These are phyloP conservation scores for Parachaetomium inaequale DNA, from an alignment of 495 filamentous ascomycete genomes.

Conservation along the genomic window DNA sequence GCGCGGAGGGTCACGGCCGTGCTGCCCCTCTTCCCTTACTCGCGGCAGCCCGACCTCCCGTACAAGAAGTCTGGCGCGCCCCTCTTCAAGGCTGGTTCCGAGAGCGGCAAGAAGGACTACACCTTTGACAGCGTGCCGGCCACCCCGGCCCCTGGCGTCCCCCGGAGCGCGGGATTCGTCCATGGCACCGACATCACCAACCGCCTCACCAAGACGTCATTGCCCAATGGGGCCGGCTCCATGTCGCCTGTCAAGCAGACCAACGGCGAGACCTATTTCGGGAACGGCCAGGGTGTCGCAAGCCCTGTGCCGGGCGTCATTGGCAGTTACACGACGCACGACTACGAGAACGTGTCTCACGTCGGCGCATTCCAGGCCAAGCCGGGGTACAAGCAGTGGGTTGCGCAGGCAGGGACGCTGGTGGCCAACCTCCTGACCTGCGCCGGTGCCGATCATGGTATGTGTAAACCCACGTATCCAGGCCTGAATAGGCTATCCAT, in stretches of 20 bases:
- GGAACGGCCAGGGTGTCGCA: constrained; percentile 33
- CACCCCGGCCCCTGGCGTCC: constrained; percentile 69
- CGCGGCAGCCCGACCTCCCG: constrained; percentile 87
- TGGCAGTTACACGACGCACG: constrained; percentile 51
- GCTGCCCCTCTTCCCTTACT: constrained; percentile 93
- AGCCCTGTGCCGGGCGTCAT: constrained; percentile 37
- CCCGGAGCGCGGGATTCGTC: constrained; percentile 57
- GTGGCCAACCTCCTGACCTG: constrained; percentile 93
- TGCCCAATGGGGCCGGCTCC: constrained; percentile 24
- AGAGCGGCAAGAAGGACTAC: constrained; percentile 60
- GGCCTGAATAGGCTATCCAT: not conserved
- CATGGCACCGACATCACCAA: constrained; percentile 67
- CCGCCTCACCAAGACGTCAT: constrained; percentile 51
- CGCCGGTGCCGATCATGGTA: constrained; percentile 86
- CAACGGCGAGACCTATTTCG: constrained; percentile 26
- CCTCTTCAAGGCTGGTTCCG: constrained; percentile 62
- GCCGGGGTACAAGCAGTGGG: constrained; percentile 96
- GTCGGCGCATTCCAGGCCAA: constrained; percentile 71
- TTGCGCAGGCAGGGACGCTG: constrained; percentile 93
- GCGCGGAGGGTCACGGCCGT: constrained; percentile 90
- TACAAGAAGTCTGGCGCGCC: constrained; percentile 96
- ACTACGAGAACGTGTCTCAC: constrained; percentile 54
- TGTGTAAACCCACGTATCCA: constrained; percentile 15
- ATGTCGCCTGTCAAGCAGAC: constrained; percentile 18
- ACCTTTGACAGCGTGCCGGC: constrained; percentile 91